Conservation (phyloP, 108 stramenopile genomes). For the Hondaea fermentalgiana region DNA sequence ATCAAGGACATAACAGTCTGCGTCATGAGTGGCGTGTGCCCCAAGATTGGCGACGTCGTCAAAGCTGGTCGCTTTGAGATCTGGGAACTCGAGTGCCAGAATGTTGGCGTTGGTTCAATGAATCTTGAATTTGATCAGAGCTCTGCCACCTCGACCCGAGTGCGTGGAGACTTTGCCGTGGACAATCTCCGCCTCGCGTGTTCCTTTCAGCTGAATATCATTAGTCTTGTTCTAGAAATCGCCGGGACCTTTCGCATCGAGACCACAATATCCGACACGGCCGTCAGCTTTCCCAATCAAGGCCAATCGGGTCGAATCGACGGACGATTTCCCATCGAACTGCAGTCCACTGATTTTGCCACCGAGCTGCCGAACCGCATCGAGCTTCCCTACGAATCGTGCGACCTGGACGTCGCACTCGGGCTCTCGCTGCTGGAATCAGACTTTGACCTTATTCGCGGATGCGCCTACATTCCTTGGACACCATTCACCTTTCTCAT, state of each 20-base stretch:
- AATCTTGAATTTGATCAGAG: background rate
- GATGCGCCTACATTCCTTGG: background rate
- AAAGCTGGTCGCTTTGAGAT: background rate
- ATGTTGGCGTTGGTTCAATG: background rate
- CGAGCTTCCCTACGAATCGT: background rate
- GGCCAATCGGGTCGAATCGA: background rate
- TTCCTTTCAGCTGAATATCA: background rate
- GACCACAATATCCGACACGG: background rate
- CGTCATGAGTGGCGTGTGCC: background rate
- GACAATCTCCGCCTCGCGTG: background rate
- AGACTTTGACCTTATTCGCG: background rate
- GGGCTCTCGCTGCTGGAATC: background rate
- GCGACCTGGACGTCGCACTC: background rate
- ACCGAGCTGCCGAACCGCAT: background rate
- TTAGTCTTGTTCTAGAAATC: background rate
- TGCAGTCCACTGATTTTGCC: background rate
- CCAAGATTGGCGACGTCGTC: background rate
- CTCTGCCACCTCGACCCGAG: background rate
- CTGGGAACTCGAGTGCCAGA: background rate
- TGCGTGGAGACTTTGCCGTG: background rate
- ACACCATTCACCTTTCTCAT: too few relatives aligned
- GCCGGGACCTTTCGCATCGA: background rate
- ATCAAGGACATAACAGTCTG: background rate
- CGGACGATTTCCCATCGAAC: background rate
- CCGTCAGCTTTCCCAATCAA: background rate